Base-by-base conservation (phyloP, 2,329 filamentous ascomycete species). In the Geosmithia morbida region DNA sequence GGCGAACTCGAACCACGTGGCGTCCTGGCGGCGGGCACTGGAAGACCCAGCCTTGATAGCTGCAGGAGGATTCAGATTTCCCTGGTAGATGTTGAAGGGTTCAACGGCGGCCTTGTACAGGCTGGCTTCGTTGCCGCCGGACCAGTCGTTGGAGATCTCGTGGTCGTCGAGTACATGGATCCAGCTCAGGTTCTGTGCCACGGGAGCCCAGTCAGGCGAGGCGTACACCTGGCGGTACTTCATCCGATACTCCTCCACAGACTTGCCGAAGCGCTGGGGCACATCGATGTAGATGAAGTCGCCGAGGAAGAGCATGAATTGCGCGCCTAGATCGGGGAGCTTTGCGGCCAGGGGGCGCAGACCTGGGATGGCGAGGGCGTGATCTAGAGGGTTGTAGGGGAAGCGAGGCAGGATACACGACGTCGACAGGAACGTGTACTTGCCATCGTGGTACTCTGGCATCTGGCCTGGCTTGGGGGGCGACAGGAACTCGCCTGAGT, bases 91-190 rank as follows among this genome's bases (percentile, higher is more conserved):
- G 44, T 81, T 70, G 70, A 85, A 98, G 1, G 90, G 87, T 50
- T 94, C 87, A 43, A 85, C 78, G 4, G 90, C 89, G 0, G 83
- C 77, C 2, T 74, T 64, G 59, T 90, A 96, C 0, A 94, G 76
- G 6, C 86, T 85, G 0, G 86, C 88, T 14, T 77, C 83, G 33
- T 37, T 37, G 59, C 90, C 92, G 17, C 75, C 72, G 50, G 83
- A 80, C 88, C 89, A 97, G 65, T 97, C 92, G 56, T 98, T 97
- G 5, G 77, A 77, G 51, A 98, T 96, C 60, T 98, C 92, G 57
- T 98, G 92, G 60, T 98, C 92, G 59, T 98, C 92, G 7, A 96
- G 76, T 2, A 94, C 89, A 58, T 98, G 92, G 43, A 97, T 87
- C 92, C 92, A 98, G 56, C 89, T 94, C n/a, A 97, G 69, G 48